Base-by-base conservation (phyloP, 2,329 filamentous ascomycete genomes). In the Pyrenophora graminea region DNA sequence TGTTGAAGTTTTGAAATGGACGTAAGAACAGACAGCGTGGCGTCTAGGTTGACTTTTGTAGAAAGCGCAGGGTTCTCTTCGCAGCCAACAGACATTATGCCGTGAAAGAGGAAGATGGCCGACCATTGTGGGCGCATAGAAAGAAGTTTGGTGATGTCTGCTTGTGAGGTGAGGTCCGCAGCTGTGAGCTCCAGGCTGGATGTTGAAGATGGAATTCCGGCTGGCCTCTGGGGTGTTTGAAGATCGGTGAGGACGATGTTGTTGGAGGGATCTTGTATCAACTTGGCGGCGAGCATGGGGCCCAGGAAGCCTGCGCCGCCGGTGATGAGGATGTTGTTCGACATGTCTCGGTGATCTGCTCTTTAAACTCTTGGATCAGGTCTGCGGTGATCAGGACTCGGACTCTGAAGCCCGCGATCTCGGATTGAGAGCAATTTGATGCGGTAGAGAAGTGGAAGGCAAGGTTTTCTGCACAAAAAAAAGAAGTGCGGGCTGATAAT, bases 61-160 rank as follows among this genome's bases (percentile, higher is more conserved):
- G 80, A 82, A 1, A 83, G 74, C 45, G 81, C 79, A 64, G 80
- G 83, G 70, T 85, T 77, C 50, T 79, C 80, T 68, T 85, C 83
- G 7, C 82, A 81, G 6, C 82, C 82, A 3, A 81, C 80, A 0
- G 83, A 85, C 83, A 86, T 85, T 76, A 86, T 84, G 50, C 83
- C 83, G 69, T 86, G 83, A 72, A 86, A 83, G 61, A 84, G 71
- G 69, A 82, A 85, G 37, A 55, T 40, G 38, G 54, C 58, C 3
- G 18, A 58, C 50, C 3, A 51, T 38, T 10, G 50, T 39, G 4
- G 61, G 23, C 23, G 23, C 8, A 25, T 6, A 8, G 23, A 25
- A 25, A 25, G 23, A 6, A 25, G 23, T 8, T 25, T 58, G 13
- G 58, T 56, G 4, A 23, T 2, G 18, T 31, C 30, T 1, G 61